Evolutionary conservation across 352 stramenopile genomes (phyloP).

Genomic region (Phytophthora pini): DNA sequence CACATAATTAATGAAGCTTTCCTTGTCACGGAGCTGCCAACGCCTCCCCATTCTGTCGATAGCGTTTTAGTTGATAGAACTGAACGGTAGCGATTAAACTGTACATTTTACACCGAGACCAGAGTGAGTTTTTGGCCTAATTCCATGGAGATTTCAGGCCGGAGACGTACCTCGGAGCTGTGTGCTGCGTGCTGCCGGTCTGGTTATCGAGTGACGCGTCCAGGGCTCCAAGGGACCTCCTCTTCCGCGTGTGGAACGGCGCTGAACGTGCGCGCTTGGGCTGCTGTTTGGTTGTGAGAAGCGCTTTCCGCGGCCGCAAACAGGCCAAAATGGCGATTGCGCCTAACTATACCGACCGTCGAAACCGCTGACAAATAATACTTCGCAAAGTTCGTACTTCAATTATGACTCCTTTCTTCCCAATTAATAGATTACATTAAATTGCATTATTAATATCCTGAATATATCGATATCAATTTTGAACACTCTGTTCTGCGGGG

Average conservation of each 20-base stretch:
- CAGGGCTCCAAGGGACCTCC: slow-evolving; percentile 10
- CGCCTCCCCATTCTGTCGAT: slow-evolving; percentile 33
- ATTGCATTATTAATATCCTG: too few relatives aligned
- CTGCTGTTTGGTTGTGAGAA: slow-evolving; percentile 42
- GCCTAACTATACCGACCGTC: slow-evolving; percentile 12
- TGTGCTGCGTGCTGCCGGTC: slow-evolving; percentile 9
- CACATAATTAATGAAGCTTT: slow-evolving; percentile 69
- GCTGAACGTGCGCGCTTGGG: slow-evolving; percentile 22
- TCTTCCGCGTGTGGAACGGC: slow-evolving; percentile 35
- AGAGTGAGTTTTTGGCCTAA: slow-evolving; percentile 3
- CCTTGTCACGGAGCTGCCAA: slow-evolving; percentile 60
- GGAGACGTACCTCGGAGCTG: slow-evolving; percentile 16
- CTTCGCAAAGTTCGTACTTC: background rate
- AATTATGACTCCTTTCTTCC: background rate
- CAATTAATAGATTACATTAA: too few relatives aligned
- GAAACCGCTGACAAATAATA: background rate
- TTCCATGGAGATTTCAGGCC: background rate
- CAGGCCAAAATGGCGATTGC: background rate
- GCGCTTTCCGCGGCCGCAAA: background rate
- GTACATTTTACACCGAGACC: background rate
- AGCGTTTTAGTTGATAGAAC: slow-evolving; percentile 1
- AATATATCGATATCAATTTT: too few relatives aligned
- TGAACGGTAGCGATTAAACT: slow-evolving; percentile 9
- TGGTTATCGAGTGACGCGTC: slow-evolving; percentile 21
- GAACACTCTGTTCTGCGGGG: slow-evolving; percentile 3